Evolutionary conservation across 2,329 filamentous ascomycete genomes (phyloP).

Genomic region (Colletotrichum musicola): DNA sequence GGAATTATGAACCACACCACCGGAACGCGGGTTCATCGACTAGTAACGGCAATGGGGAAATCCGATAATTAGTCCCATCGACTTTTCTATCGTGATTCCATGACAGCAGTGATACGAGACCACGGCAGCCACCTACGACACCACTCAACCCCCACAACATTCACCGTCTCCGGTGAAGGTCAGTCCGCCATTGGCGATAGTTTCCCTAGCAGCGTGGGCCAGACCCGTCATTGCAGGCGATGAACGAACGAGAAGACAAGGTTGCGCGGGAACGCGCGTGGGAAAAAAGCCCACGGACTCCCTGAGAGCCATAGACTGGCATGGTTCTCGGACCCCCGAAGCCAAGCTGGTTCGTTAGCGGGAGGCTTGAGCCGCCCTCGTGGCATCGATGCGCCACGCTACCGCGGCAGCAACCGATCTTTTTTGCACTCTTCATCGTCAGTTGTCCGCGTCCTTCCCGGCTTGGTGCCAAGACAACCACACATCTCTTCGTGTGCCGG

Average conservation of each 20-base stretch:
- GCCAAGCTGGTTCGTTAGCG: slow-evolving; percentile 16
- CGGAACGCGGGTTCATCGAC: no score
- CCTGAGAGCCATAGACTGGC: neutral
- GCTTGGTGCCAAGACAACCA: slow-evolving; percentile 1
- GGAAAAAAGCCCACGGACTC: slow-evolving; percentile 9
- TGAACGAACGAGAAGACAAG: neutral
- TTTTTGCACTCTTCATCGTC: neutral
- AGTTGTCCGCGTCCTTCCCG: neutral
- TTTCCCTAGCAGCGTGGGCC: no score
- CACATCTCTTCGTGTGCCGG: neutral
- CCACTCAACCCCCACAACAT: neutral
- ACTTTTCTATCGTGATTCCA: no score
- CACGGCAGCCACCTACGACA: neutral
- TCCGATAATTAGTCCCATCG: no score
- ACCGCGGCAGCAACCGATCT: neutral
- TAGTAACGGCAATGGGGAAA: no score
- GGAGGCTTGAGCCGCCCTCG: slow-evolving; percentile 31
- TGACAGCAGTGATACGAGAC: no score
- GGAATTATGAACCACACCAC: no score
- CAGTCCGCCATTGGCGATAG: no score
- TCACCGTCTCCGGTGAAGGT: no score
- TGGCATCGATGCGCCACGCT: slow-evolving; percentile 27
- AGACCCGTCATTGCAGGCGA: no score
- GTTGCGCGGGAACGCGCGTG: neutral
- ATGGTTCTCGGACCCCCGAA: neutral